Evolutionary conservation across 176 grass and related monocot genomes (phyloP), one percentile per base, ranked within the genome.

Genomic region (Leersia perrieri): DNA sequence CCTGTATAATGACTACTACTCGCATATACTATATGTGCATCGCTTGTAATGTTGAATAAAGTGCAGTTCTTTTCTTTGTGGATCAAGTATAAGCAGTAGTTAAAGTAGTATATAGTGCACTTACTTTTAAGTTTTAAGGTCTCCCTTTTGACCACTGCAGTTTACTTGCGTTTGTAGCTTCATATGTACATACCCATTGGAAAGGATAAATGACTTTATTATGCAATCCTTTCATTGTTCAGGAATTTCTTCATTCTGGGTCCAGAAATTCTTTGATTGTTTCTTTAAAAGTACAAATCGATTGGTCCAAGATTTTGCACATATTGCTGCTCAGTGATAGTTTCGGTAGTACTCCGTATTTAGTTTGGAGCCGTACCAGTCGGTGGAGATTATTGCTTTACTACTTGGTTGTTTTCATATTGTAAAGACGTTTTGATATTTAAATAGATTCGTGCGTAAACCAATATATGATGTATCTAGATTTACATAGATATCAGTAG

Each of bases 111-210:
- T 11, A 18, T 9, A 36, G 9, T 78, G 36, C 83, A 51, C 66
- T 63, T 44, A 33, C 74, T 85, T 85, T 85, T 63, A 38, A 15
- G 74, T 85, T 85, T 85, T 63, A 38, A 15, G 74, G 5, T 53
- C 7, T 64, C 25, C 14, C 36, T 62, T 84, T 70, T 47, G 47
- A 20, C 45, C 28, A 34, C 10, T 30, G 63, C 10, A 78, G 39
- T 85, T 79, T 28, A 79, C 74, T 85, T 79, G 83, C 83, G 53
- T 47, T 65, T 38, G 58, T 64, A 58, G 67, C 49, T 22, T 53
- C 18, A 4, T 53, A 51, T 18, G 16, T 20, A 7, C 7, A 4
- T 22, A 51, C 47, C 65, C 73, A 30, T 28, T 14, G 5, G 36
- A 36, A 60, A 84, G 35, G 16, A 13, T 20, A 2, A 5, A 33